Conservation (phyloP, 1,284 basidiomycete genomes). For the Chalciporus sp. region DNA sequence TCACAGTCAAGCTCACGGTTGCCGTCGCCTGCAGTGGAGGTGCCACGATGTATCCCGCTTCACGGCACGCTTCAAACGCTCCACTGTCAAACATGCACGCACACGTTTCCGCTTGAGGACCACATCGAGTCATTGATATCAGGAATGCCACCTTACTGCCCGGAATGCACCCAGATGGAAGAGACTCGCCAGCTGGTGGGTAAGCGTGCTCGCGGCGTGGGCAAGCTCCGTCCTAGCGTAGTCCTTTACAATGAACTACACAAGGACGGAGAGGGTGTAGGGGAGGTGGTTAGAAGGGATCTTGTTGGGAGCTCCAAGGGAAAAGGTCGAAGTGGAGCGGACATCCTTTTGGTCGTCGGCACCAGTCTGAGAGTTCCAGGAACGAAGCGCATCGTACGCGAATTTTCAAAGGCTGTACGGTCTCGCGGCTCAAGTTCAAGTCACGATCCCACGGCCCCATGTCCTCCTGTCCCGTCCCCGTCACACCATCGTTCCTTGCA, state of each 20-base stretch:
- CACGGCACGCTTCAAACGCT: conserved; percentile 85
- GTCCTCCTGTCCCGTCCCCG: conserved; percentile 41
- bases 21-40: conserved; percentile 49
- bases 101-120: conserved; percentile 65
- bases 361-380: conserved; percentile 90
- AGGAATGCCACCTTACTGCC: conserved; percentile 77
- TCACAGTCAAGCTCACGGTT: conserved; percentile 36
- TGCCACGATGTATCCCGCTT: conserved; percentile 84
- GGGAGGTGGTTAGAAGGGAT: conserved; percentile 76
- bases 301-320: conserved; percentile 68
- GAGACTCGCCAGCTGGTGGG: conserved; percentile 72
- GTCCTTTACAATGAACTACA: conserved; percentile 92
- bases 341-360: conserved; percentile 88
- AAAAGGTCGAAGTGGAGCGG: conserved; percentile 70
- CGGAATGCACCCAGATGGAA: conserved; percentile 75
- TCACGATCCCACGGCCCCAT: conserved; percentile 24
- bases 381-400: conserved; percentile 90
- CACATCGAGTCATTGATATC: conserved; percentile 57
- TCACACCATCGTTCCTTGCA: conserved; percentile 43
- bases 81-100: conserved; percentile 82
- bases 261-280: conserved; percentile 86
- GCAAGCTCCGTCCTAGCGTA: conserved; percentile 83
- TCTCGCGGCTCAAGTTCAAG: conserved; percentile 41
- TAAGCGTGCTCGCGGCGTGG: conserved; percentile 82
- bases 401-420: conserved; percentile 83